Base-by-base conservation (phyloP, 1,284 basidiomycete genomes). In the Marasmius fiardii region DNA sequence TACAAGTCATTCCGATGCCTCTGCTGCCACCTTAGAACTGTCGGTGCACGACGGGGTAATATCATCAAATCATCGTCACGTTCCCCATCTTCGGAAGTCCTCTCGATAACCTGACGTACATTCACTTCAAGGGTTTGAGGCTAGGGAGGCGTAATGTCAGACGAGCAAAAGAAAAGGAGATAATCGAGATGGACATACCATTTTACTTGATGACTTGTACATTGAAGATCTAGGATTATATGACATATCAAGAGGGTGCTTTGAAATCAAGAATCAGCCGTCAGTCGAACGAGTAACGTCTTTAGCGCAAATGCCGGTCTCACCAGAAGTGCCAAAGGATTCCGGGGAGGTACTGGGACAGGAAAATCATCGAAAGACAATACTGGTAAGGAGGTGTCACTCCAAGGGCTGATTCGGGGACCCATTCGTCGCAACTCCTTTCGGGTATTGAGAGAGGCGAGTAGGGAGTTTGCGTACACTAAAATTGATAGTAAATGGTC, bases 391-490 rank as follows among this genome's bases (percentile, higher is more conserved):
- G 54, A 47, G 14, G 37, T 14, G 23, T 57, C 55, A 18, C 43
- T 51, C 55, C 49, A 52, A 18, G 44, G 41, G 16, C n/a, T 26
- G 18, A 53, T 35, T 18, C 52, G 58, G 12, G 58, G 53, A n/a
- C 45, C 33, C 23, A 52, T 50, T 37, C 34, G 28, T 37, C 49
- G 43, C 24, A 60, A 49, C 31, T 54, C 55, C 51, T 60, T 57
- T 16, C 58, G 55, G 2, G 58, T 54, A 21, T 48, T 56, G 4
- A 57, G 53, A 37, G 58, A 57, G 2, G 56, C 58, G 31, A 60
- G 49, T 4, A 60, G 39, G n/a, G 58, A 60, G 35, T 51, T 60
- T 8, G 58, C 53, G 34, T 60, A 60, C 21, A 60, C 58, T 60
- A 11, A n/a, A 41, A 20, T 10, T 31, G 33, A 24, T 43, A 28